Evolutionary conservation across 352 stramenopile genomes (phyloP), one percentile per base, ranked within the genome.

Genomic region (Phytophthora hibernalis): DNA sequence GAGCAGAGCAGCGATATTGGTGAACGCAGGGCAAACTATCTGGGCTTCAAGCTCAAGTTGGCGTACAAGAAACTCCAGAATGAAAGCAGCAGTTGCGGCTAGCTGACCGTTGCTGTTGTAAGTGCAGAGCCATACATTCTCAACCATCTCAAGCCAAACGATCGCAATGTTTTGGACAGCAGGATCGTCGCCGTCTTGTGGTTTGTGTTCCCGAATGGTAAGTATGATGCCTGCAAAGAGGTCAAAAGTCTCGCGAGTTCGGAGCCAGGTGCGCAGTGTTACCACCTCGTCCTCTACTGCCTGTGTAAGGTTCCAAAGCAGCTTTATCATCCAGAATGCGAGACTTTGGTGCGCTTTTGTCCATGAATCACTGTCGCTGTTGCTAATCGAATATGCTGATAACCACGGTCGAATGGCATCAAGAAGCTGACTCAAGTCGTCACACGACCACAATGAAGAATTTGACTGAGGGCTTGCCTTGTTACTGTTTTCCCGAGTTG

Each of bases 51-150:
- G 26, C 3, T 64, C 51, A 0, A 80, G 20, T 5, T 68, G 21
- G 3, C 53, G 38, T 20, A 80, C 5, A 6, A 77, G 51, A 10
- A 65, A 61, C 0, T 72, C 53, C 30, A 78, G 20, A 21, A 70
- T 30, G n/a, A 58, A 57, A 2, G 52, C 3, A 18, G 56, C 11
- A 0, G 69, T 70, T 8, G 64, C 20, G 6, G 63, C 61, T 15
- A 80, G 42, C 44, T 65, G 61, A 3, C 72, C 75, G 37, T 77
- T 65, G n/a, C 53, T 64, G 57, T 83, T 68, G 30, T 75, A 79
- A 48, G 58, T 60, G n/a, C 50, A 53, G 15, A 79, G 30, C 75
- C 75, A 83, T 10, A 83, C 52, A 18, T 49, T 18, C 28, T 77
- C 48, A 0, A 80, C 26, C 12, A 83, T 43, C 38, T 80, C 68